Conservation (phyloP, 1,139 yeast genomes). For the Geotrichum candidum region DNA sequence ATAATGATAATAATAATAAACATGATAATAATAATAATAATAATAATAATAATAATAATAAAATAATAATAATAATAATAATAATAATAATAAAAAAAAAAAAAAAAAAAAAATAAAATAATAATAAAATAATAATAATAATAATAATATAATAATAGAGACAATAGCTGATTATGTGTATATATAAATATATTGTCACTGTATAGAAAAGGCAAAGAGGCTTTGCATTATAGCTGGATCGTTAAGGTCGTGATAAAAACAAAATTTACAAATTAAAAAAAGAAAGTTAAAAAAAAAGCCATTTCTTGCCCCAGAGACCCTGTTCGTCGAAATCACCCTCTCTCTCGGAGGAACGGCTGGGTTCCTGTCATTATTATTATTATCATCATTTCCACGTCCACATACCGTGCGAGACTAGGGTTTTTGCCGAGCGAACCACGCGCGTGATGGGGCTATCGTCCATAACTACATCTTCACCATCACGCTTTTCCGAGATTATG, state of each 20-base stretch:
- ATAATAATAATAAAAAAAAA: not conserved
- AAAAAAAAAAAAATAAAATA: too few species aligned
- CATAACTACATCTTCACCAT: not conserved
- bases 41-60: not conserved
- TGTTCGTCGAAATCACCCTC: too few species aligned
- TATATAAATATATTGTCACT: too few species aligned
- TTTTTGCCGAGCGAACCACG: conserved; percentile 10
- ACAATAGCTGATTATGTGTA: too few species aligned
- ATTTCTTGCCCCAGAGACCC: too few species aligned
- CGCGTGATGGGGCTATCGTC: not conserved
- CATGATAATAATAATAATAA: not conserved
- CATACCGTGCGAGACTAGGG: not conserved
- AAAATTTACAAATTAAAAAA: too few species aligned
- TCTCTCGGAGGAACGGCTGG: too few species aligned
- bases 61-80: not conserved
- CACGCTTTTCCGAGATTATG: not conserved
- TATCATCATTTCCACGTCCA: not conserved
- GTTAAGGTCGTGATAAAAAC: too few species aligned
- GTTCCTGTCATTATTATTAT: too few species aligned
- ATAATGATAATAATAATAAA: not conserved
- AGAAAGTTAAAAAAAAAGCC: too few species aligned
- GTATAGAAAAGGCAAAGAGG: too few species aligned
- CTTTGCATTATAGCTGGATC: too few species aligned
- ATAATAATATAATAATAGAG: not conserved
- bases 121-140: not conserved